Base-by-base conservation (phyloP, 2,329 filamentous ascomycete genomes). In the Graphiopsis chlorocephala region DNA sequence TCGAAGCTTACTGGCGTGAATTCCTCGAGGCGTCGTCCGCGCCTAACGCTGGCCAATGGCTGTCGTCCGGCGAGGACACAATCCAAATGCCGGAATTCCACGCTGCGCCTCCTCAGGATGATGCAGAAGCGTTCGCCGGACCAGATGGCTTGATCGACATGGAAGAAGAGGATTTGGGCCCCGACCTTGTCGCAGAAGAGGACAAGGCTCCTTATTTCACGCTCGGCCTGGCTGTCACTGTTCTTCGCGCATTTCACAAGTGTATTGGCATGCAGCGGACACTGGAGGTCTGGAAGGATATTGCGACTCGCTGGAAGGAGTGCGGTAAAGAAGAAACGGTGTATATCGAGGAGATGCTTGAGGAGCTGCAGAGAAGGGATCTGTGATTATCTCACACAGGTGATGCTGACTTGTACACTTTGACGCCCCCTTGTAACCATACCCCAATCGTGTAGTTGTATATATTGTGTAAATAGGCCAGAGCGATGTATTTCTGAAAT, bases 1-100 rank as follows among this genome's bases (percentile, higher is more conserved):
- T 98, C 2, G 83, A 89, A 50, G 83, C 81, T 48, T 86, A 92
- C 12, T 90, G 90, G 83, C 76, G 81, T 10, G 85, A 89, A 0
- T 87, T 93, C 68, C 78, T 90, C 15, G 75, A 80, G 15, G 83
- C 64, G 6, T n/a, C 50, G 11, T 20, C 48, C 3, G 31, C 33
- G 20, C 60, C 60, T 0, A 20, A 62, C 17, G 60, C 60, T 23
- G 47, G 47, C 17, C 35, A 53, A 4, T 61, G 47, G 59, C 23
- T 47, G 15, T 28, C 47, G 23, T n/a, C 47, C 25, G 47, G 47
- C 45, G 17, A 28, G 1, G 47, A 61, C 10, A n/a, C 45, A 7
- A 42, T 28, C 3, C 31, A 61, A 23, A 53, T 23, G 11, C 47
- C 33, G 2, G 29, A 52, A 15, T 26, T 53, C 11, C 29, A 61